phyloP scores from a whole-genome alignment of 306 rosid genomes.

The Pyrus pyrifolia region DNA sequence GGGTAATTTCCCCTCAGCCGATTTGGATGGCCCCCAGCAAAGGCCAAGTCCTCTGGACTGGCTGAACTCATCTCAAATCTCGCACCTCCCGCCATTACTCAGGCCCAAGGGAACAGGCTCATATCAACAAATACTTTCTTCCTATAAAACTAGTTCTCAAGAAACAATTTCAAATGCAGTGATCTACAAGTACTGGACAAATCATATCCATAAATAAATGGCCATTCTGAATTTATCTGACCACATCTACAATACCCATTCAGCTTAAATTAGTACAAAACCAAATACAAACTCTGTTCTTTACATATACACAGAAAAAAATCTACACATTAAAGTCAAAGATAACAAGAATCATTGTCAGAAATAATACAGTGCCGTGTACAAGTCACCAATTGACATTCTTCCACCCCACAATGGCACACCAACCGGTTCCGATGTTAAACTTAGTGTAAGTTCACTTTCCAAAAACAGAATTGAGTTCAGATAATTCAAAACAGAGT shows the following conservation, averaged over 20 bases:
- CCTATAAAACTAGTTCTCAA: conserved; percentile 16
- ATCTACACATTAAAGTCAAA: not conserved
- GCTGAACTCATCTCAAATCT: conserved; percentile 57
- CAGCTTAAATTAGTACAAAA: conserved; percentile 17
- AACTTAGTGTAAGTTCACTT: not conserved
- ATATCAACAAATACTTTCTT: conserved; percentile 5
- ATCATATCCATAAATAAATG: conserved; percentile 31
- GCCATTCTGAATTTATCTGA: conserved; percentile 4
- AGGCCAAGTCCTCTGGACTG: conserved; percentile 43
- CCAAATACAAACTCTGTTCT: not conserved
- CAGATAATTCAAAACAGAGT: conserved; percentile 4
- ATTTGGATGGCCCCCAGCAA: conserved; percentile 39
- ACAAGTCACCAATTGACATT: not conserved
- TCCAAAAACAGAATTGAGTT: not conserved
- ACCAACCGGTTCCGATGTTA: not conserved
- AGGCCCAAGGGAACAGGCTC: conserved; percentile 29
- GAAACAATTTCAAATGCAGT: not conserved
- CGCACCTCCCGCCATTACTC: conserved; percentile 58
- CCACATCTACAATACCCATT: conserved; percentile 26
- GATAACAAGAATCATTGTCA: not conserved
- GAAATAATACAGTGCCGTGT: not conserved
- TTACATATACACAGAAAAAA: not conserved
- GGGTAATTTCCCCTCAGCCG: conserved; percentile 44
- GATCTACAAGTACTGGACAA: conserved; percentile 11
- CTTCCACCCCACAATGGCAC: not conserved